Conservation (phyloP, 192 early-diverging fungal species). For the Entomortierella beljakovae region DNA sequence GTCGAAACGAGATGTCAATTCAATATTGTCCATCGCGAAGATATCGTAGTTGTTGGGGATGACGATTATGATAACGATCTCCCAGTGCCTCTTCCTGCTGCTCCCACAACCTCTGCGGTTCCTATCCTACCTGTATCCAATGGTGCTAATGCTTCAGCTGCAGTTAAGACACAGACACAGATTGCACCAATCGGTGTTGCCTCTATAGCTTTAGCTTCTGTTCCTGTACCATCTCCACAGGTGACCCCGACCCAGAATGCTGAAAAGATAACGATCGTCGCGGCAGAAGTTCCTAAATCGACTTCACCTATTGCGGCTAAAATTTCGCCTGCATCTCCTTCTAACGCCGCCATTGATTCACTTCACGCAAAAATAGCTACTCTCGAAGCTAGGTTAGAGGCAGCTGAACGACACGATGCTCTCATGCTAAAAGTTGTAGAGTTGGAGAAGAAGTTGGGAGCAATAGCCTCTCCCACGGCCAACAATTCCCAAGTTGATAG, state of each 20-base stretch:
- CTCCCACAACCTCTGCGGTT: not conserved
- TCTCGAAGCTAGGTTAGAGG: slow-evolving; percentile 22
- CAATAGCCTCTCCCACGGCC: not conserved
- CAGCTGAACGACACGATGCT: slow-evolving; percentile 18
- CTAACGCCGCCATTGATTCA: not conserved
- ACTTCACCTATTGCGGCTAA: not conserved
- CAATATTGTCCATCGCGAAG: not conserved
- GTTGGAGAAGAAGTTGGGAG: slow-evolving; percentile 23
- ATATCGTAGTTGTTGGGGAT: not conserved
- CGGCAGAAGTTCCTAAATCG: not conserved
- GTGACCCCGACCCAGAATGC: no score
- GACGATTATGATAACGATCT: not conserved
- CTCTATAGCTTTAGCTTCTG: no score
- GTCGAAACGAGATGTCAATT: slow-evolving; percentile 13
- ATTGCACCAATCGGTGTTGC: no score
- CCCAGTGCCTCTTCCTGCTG: not conserved
- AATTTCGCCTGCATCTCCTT: not conserved
- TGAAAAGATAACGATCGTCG: no score
- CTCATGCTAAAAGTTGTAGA: slow-evolving; percentile 14
- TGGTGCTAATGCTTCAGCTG: no score
- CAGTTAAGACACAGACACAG: no score
- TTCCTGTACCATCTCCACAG: no score
- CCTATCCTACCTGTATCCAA: not conserved
- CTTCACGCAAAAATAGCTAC: slow-evolving; percentile 16
- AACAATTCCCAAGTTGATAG: not conserved